phyloP scores from a whole-genome alignment of 2,329 filamentous ascomycete species.

The Rhynchosporium secalis region DNA sequence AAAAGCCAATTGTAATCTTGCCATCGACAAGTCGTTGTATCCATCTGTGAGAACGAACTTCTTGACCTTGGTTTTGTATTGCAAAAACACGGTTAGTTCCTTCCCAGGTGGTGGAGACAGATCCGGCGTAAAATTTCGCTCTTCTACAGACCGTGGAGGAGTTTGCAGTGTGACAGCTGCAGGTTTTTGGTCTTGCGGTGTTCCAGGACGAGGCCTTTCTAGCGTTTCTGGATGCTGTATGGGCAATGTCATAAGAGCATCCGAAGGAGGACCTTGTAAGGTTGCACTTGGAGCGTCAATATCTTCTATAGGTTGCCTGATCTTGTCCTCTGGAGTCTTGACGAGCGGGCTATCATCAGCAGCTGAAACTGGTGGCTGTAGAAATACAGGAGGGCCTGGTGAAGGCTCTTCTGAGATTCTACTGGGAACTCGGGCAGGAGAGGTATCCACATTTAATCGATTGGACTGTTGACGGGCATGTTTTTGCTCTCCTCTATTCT shows the following conservation, averaged over 20 bases:
- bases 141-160: slow-evolving; percentile 46
- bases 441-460: slow-evolving; percentile 56
- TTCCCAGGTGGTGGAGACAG: slow-evolving; percentile 73
- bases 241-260: slow-evolving; percentile 43
- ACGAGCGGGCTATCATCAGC: slow-evolving; percentile 37
- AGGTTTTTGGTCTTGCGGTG: slow-evolving; percentile 21
- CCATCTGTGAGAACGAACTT: slow-evolving; percentile 90
- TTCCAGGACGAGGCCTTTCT: slow-evolving; percentile 24
- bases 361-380: slow-evolving; percentile 42
- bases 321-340: slow-evolving; percentile 66
- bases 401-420: slow-evolving; percentile 59
- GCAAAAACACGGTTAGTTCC: slow-evolving; percentile 88
- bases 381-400: slow-evolving; percentile 34
- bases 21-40: slow-evolving; percentile 79
- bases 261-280: slow-evolving; percentile 56
- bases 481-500: slow-evolving; percentile 56
- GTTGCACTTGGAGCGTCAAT: slow-evolving; percentile 53
- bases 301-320: slow-evolving; percentile 29
- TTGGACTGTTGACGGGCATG: slow-evolving; percentile 46
- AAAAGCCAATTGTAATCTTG: slow-evolving; percentile 88
- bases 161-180: slow-evolving; percentile 34
- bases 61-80: slow-evolving; percentile 96
- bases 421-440: slow-evolving; percentile 59
- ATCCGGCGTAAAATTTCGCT: slow-evolving; percentile 57
- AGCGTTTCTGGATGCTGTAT: slow-evolving; percentile 16